Evolutionary conservation across 352 stramenopile species (phyloP).

Genomic region (Globisporangium spinosum): DNA sequence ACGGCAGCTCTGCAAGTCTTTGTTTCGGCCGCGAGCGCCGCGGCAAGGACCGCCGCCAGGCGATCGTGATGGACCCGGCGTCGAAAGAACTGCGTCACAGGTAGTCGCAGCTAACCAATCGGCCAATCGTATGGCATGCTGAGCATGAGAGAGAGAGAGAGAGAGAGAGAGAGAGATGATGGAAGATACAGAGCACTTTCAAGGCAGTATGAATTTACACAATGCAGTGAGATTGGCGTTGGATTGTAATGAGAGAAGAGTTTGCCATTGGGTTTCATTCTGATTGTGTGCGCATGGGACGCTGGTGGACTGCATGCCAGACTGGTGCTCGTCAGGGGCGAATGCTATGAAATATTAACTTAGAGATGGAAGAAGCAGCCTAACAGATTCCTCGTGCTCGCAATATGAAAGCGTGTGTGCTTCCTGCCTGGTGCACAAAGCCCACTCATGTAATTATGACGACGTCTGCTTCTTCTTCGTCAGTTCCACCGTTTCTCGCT

Average conservation of each 20-base stretch:
- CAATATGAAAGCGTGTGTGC: not conserved
- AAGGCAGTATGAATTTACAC: not conserved
- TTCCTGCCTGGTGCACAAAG: no score
- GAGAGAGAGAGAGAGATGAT: not conserved
- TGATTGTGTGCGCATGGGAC: not conserved
- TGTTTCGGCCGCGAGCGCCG: conserved; percentile 62
- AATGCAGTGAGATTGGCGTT: not conserved
- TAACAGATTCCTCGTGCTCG: not conserved
- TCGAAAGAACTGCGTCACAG: conserved; percentile 60
- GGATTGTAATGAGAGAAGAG: not conserved
- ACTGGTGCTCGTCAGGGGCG: not conserved
- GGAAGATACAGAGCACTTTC: not conserved
- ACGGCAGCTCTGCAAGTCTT: conserved; percentile 27
- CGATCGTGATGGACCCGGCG: conserved; percentile 60
- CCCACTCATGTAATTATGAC: conserved; percentile 27
- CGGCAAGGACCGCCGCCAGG: conserved; percentile 66
- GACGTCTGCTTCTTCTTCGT: conserved; percentile 94
- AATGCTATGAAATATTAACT: conserved; percentile 3
- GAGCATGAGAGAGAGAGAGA: not conserved
- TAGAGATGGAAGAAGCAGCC: conserved; percentile 10
- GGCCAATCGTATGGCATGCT: not conserved
- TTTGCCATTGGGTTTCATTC: not conserved
- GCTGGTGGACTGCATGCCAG: not conserved
- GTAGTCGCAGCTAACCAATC: conserved; percentile 21
- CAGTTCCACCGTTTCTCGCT: conserved; percentile 91